These are phyloP conservation scores for Fusarium subglutinans DNA, from an alignment of 2,329 filamentous ascomycete species.

Conservation along the genomic window DNA sequence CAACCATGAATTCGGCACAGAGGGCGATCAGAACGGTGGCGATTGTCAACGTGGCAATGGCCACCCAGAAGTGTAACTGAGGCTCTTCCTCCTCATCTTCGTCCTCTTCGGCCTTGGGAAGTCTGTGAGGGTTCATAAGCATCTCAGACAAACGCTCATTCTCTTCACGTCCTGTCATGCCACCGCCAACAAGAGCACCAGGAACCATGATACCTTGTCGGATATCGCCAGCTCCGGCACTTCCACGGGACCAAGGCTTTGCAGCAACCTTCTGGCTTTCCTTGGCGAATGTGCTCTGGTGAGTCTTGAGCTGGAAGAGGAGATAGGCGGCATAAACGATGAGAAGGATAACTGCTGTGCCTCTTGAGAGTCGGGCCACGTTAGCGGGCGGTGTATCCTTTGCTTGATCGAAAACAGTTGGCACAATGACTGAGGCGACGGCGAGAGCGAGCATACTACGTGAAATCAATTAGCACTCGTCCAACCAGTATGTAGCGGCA, in stretches of 20 bases:
- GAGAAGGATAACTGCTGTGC: conserved; percentile 81
- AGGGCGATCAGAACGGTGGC: conserved; percentile 83
- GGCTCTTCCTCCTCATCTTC: conserved; percentile 77
- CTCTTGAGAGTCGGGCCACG: conserved; percentile 73
- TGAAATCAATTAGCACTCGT: background rate
- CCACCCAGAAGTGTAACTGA: conserved; percentile 76
- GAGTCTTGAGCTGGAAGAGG: conserved; percentile 90
- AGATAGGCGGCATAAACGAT: conserved; percentile 86
- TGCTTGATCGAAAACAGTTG: conserved; percentile 79
- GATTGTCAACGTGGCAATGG: conserved; percentile 74
- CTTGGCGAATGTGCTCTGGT: conserved; percentile 80
- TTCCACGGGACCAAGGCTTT: conserved; percentile 54
- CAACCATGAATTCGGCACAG: conserved; percentile 82
- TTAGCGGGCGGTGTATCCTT: conserved; percentile 54
- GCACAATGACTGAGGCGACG: conserved; percentile 85
- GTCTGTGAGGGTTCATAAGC: conserved; percentile 52
- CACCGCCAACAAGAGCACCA: conserved; percentile 51
- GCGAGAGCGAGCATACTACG: conserved; percentile 73
- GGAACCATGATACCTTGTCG: conserved; percentile 53
- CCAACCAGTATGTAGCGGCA: background rate
- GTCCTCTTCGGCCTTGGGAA: conserved; percentile 55
- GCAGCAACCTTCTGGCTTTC: conserved; percentile 80
- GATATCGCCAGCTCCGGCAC: conserved; percentile 49
- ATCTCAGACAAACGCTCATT: conserved; percentile 57
- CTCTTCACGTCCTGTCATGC: conserved; percentile 47